Base-by-base conservation (phyloP, 768 basidiomycete genomes). In the Russula brevipes region DNA sequence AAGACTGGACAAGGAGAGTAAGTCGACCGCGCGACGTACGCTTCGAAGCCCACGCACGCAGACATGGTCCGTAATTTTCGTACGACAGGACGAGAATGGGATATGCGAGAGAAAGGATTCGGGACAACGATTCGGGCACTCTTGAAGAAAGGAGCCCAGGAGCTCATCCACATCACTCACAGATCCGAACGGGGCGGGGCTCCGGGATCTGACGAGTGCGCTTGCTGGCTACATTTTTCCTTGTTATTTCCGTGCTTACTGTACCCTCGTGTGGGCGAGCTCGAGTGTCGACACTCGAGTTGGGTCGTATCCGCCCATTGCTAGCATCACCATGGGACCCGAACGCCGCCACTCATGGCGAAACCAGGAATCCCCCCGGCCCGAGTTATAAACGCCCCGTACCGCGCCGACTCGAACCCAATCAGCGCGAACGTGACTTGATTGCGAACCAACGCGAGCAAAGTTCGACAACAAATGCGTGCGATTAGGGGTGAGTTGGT, bases 401-500 rank as follows among this genome's bases (percentile, higher is more conserved):
- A 24, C 24, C 24, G 24, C 24, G 24, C 24, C 24, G 24, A 24
- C 24, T 24, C 24, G 24, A 24, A 24, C 24, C 12, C 30, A 24
- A 7, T 12, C n/a, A 47, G n/a, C n/a, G 3, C 8, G 24, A 24
- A 47, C 24, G 19, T 47, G 19, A 47, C 19, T 24, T 10, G 7
- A 5, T 24, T 10, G 9, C 38, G 38, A 24, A 24, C 24, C 24
- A 24, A 24, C 24, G 49, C 8, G 6, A 31, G 30, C 5, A 31
- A 17, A 30, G 7, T 16, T 17, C 33, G 31, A 5, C 9, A 16
- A 41, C 16, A 24, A 24, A 64, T 64, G 63, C 63, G 63, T n/a
- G 63, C 63, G 2, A 57, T 63, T 17, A 52, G 36, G 38, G 49
- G 54, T 39, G 52, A 57, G 51, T 51, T 55, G 51, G 59, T 60